These are phyloP conservation scores for Mycena filopes DNA, from an alignment of 768 basidiomycete genomes.

Conservation along the genomic window DNA sequence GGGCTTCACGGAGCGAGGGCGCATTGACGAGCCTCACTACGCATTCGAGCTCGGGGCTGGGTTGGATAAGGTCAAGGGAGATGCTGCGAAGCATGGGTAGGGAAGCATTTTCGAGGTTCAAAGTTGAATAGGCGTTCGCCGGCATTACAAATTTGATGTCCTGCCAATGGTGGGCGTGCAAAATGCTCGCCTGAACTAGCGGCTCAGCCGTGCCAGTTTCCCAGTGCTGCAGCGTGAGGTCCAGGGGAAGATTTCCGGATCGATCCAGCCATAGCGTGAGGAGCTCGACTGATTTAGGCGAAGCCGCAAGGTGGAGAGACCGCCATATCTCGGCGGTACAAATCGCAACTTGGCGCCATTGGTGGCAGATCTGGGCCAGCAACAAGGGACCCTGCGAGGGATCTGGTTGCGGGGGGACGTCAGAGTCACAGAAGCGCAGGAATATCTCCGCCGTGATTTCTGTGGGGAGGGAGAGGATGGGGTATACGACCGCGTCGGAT, in stretches of 20 bases:
- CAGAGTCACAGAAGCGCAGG: too few species aligned
- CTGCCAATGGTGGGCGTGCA: conserved; percentile 5
- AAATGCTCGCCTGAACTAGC: background rate
- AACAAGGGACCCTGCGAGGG: background rate
- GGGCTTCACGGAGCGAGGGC: background rate
- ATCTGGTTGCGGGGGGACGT: too few species aligned
- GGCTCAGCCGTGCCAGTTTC: background rate
- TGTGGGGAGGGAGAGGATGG: background rate
- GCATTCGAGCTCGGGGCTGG: background rate
- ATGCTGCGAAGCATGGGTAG: conserved; percentile 2
- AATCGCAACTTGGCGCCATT: conserved; percentile 18
- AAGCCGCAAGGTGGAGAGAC: background rate
- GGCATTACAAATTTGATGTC: conserved; percentile 4
- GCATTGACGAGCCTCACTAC: background rate
- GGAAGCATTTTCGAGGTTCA: background rate
- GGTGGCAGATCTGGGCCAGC: conserved; percentile 19
- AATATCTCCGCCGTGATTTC: too few species aligned
- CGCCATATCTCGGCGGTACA: background rate
- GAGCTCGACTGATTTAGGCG: background rate
- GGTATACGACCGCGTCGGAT: background rate
- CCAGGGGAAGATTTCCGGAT: background rate
- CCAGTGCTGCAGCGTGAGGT: background rate
- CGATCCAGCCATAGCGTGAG: conserved; percentile 9
- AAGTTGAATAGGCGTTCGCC: background rate
- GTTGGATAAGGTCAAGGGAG: background rate